Percentiles rank a stretch among this genome's conserved stretches.
Evolutionary conservation across 2,329 filamentous ascomycete genomes (phyloP).

Genomic region (Calonectria naviculata): DNA sequence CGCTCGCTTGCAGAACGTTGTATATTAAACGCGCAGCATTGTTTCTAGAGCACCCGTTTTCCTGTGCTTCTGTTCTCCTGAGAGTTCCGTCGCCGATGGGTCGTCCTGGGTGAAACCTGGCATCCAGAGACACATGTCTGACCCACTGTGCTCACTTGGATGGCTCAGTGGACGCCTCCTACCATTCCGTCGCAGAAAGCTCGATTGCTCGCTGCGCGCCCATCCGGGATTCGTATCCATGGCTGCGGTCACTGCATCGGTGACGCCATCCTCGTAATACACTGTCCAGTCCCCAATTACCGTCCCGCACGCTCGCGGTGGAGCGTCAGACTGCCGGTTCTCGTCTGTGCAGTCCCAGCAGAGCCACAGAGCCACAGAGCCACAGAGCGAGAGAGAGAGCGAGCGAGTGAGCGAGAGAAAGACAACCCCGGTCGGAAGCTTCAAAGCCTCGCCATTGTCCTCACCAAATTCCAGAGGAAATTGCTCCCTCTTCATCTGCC

Average conservation of each 20-base stretch:
- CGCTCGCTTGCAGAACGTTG: constrained; percentile 27
- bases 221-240: constrained; percentile 33
- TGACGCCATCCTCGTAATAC: constrained; percentile 40
- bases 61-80: constrained; percentile 11
- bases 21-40: constrained; percentile 30
- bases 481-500: constrained; percentile 22
- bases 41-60: constrained; percentile 19
- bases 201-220: constrained; percentile 1
- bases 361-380: too few relatives aligned
- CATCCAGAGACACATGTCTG: constrained; percentile 27
- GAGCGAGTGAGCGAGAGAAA: too few relatives aligned
- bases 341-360: not conserved
- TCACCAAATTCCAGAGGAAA: not conserved
- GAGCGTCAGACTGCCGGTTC: constrained; percentile 5
- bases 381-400: too few relatives aligned
- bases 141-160: constrained; percentile 28
- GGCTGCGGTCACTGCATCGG: constrained; percentile 29
- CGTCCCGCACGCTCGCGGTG: not conserved
- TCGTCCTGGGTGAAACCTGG: constrained; percentile 11
- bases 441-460: not conserved
- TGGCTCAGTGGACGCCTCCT: not conserved
- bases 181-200: constrained; percentile 29
- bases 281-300: not conserved
- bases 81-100: constrained; percentile 16
- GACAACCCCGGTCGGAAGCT: not conserved